These are phyloP conservation scores for Vigna trinervia DNA, from an alignment of 306 rosid species.

Conservation along the genomic window DNA sequence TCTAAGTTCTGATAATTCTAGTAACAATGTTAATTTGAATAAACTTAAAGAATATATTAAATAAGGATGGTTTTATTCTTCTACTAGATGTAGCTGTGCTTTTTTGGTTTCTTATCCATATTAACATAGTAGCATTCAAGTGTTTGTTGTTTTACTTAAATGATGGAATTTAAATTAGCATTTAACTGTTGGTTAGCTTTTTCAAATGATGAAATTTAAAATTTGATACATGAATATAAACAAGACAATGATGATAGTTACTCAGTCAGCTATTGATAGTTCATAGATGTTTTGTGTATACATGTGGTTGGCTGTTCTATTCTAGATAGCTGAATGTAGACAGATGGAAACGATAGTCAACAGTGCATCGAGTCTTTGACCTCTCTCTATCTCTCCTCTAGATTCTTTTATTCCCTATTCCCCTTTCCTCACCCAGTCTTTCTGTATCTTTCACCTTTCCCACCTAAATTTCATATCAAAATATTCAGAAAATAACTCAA, in stretches of 20 bases:
- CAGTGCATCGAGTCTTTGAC: too few species aligned
- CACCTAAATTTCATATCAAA: too few species aligned
- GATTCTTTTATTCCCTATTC: too few species aligned
- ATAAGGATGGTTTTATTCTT: not conserved
- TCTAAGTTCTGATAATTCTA: constrained; percentile 1
- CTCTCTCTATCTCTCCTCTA: too few species aligned
- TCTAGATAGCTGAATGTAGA: too few species aligned
- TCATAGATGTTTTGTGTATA: too few species aligned
- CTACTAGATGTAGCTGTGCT: not conserved
- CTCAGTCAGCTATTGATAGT: not conserved
- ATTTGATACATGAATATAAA: too few species aligned
- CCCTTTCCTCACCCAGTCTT: too few species aligned
- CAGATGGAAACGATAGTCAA: too few species aligned
- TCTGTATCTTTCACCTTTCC: too few species aligned
- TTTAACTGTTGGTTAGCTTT: not conserved
- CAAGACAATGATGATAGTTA: too few species aligned
- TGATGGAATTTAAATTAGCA: not conserved
- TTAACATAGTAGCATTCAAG: not conserved
- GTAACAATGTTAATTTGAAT: not conserved
- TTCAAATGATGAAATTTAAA: constrained; percentile 10
- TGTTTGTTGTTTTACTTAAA: not conserved
- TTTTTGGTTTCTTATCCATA: constrained; percentile 3
- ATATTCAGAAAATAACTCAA: not conserved
- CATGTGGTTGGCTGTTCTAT: too few species aligned
- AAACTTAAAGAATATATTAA: not conserved